Conservation (phyloP, 2,329 filamentous ascomycete genomes). For the Fusarium hainanense region DNA sequence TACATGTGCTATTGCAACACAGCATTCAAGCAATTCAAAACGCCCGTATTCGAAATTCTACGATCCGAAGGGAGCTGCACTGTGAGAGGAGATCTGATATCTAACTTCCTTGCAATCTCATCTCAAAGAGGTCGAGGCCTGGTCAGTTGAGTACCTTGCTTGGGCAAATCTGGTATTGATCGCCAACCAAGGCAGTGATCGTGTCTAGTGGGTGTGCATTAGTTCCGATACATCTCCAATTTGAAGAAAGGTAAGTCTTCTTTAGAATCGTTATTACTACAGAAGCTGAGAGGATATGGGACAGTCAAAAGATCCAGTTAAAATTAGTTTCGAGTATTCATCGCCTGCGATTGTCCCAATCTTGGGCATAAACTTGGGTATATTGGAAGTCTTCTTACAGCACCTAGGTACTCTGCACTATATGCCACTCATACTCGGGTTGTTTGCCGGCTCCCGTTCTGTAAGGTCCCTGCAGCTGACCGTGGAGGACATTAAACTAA, state of each 20-base stretch:
- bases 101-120: conserved; percentile 6
- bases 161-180: conserved; percentile 32
- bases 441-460: conserved; percentile 37
- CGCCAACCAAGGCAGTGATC: conserved; percentile 31
- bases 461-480: conserved; percentile 42
- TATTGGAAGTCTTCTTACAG: not conserved
- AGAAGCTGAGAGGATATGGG: not conserved
- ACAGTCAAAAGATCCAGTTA: not conserved
- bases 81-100: conserved; percentile 18
- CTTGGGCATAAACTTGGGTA: not conserved
- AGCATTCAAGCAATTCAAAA: conserved; percentile 33
- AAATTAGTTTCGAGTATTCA: not conserved
- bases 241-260: not conserved
- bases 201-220: conserved; percentile 9
- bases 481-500: conserved; percentile 18
- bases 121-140: conserved; percentile 15
- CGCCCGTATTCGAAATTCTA: conserved; percentile 29
- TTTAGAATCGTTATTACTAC: not conserved
- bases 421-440: conserved; percentile 20
- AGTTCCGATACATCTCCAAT: not conserved
- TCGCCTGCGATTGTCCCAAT: not conserved
- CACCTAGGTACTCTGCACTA: not conserved
- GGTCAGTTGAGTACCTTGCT: conserved; percentile 10
- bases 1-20: conserved; percentile 38
- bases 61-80: conserved; percentile 15